Evolutionary conservation across 768 basidiomycete species (phyloP).

Genomic region (Leccinum uliginosum): DNA sequence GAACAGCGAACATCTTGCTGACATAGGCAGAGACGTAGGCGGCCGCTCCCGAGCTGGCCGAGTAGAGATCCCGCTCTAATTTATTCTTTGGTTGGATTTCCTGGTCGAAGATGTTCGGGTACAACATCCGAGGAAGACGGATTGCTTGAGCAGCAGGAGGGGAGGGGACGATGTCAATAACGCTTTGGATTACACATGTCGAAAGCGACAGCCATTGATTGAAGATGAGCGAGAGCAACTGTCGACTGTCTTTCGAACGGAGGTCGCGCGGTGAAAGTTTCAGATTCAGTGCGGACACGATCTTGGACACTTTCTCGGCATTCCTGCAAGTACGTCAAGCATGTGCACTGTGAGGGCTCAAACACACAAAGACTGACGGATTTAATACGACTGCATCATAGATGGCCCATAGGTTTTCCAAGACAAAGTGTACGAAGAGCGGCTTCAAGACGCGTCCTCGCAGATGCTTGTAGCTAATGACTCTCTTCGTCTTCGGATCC

Average conservation of each 20-base stretch:
- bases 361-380: conserved; percentile 57
- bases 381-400: conserved; percentile 88
- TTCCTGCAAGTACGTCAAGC: conserved; percentile 52
- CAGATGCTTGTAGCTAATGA: conserved; percentile 88
- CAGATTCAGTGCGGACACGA: conserved; percentile 74
- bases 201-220: conserved; percentile 96
- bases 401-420: conserved; percentile 97
- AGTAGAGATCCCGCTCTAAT: conserved; percentile 79
- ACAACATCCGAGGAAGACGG: conserved; percentile 88
- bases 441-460: conserved; percentile 86
- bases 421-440: conserved; percentile 93
- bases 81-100: conserved; percentile 64
- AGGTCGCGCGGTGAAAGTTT: conserved; percentile 87
- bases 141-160: conserved; percentile 76
- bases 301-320: conserved; percentile 83
- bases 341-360: not conserved
- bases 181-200: conserved; percentile 84
- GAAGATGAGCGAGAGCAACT: conserved; percentile 81
- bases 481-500: conserved; percentile 92
- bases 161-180: conserved; percentile 91
- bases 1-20: conserved; percentile 97
- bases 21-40: conserved; percentile 81
- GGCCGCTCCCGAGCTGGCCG: conserved; percentile 53
- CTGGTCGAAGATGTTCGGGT: conserved; percentile 68
- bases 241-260: conserved; percentile 84